A percentile compares a stretch with the other conserved stretches of the same genome.
phyloP scores from a whole-genome alignment of 2,329 filamentous ascomycete genomes.

The Pestalotiopsis sp. region DNA sequence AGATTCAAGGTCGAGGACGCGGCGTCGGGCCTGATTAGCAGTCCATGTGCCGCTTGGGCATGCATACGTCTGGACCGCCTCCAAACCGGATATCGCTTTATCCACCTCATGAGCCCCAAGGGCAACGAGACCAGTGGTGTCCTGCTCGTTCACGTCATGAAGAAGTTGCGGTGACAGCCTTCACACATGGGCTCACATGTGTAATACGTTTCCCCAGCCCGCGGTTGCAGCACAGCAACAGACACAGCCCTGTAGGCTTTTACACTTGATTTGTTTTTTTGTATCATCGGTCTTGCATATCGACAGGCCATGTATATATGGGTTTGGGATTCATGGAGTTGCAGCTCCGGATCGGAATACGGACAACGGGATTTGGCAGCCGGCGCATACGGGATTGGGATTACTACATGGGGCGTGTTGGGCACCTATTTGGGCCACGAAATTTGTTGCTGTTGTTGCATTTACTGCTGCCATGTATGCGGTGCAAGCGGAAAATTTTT shows the following conservation, averaged over 20 bases:
- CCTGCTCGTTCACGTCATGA: constrained; percentile 56
- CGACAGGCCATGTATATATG: background rate
- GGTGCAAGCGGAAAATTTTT: background rate
- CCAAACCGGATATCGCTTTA: constrained; percentile 55
- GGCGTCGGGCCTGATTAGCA: constrained; percentile 34
- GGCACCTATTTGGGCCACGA: background rate
- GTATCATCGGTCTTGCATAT: background rate
- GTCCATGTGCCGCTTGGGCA: constrained; percentile 53
- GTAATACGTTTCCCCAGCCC: background rate
- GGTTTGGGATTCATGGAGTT: constrained; percentile 12
- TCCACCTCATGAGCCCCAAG: constrained; percentile 50
- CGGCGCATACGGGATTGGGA: background rate
- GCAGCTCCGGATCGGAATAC: background rate
- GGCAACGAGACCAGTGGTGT: constrained; percentile 48
- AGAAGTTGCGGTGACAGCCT: constrained; percentile 39
- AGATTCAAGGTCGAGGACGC: constrained; percentile 61
- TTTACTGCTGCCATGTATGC: background rate
- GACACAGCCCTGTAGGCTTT: background rate
- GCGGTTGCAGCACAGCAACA: background rate
- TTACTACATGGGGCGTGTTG: background rate
- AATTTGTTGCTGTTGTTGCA: background rate
- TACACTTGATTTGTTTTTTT: background rate
- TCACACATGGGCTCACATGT: background rate
- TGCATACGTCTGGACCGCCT: constrained; percentile 63
- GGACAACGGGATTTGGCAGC: background rate